phyloP scores from a whole-genome alignment of 495 filamentous ascomycete species.

The Hypoxylon subgilvum region DNA sequence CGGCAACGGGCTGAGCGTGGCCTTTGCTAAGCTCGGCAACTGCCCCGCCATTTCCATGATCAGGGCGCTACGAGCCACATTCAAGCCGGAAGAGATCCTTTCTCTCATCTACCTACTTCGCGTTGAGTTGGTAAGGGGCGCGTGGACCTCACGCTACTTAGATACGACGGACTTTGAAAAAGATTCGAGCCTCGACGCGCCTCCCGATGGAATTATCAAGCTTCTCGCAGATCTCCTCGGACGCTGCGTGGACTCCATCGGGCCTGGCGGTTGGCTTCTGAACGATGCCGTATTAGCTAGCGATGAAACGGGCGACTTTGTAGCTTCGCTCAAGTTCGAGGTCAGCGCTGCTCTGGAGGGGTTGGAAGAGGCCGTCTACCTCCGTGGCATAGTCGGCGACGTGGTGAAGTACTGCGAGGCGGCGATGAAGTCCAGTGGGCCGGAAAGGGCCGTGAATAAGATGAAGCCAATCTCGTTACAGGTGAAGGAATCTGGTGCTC shows the following conservation, averaged over 20 bases:
- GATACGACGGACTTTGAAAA: constrained; percentile 51
- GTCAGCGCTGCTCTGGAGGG: constrained; percentile 78
- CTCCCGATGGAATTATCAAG: constrained; percentile 61
- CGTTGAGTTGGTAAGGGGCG: constrained; percentile 65
- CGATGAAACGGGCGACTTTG: constrained; percentile 64
- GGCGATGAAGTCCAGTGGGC: constrained; percentile 41
- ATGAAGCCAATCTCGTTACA: constrained; percentile 36
- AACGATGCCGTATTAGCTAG: constrained; percentile 59
- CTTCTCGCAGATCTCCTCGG: constrained; percentile 71
- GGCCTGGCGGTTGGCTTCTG: constrained; percentile 79
- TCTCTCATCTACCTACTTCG: constrained; percentile 76
- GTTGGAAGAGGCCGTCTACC: constrained; percentile 72
- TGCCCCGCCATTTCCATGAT: constrained; percentile 64
- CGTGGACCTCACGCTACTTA: constrained; percentile 73
- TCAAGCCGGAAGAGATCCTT: constrained; percentile 71
- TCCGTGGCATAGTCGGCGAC: constrained; percentile 71
- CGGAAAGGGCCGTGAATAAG: constrained; percentile 13
- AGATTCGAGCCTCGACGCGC: constrained; percentile 59
- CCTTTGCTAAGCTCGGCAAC: constrained; percentile 68
- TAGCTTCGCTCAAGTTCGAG: constrained; percentile 72
- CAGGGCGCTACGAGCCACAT: constrained; percentile 66
- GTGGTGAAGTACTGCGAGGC: constrained; percentile 68
- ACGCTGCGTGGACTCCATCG: constrained; percentile 82
- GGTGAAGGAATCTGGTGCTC: constrained; percentile 36
- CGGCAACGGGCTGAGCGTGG: constrained; percentile 53